Conservation (phyloP, 2,329 filamentous ascomycete genomes). For the Herpotrichia juniperi region DNA sequence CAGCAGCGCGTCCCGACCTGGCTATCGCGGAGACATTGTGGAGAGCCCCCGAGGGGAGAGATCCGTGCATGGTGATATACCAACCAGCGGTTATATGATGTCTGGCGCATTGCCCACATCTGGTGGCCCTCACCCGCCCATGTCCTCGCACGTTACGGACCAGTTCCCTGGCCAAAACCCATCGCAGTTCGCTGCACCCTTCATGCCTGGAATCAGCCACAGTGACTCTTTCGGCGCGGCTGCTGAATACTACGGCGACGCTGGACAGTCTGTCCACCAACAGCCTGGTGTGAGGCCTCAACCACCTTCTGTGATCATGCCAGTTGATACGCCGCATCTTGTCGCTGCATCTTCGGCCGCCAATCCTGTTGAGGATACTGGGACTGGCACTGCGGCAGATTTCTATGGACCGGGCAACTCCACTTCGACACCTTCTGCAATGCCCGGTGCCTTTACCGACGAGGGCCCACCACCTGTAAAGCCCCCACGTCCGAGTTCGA, state of each 20-base stretch:
- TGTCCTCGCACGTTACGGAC: constrained; percentile 58
- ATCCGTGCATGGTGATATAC: constrained; percentile 35
- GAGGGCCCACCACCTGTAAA: constrained; percentile 37
- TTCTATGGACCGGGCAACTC: constrained; percentile 54
- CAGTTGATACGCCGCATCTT: constrained; percentile 61
- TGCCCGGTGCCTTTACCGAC: constrained; percentile 45
- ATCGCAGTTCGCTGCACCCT: constrained; percentile 51
- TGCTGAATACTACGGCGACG: constrained; percentile 68
- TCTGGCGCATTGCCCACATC: constrained; percentile 37
- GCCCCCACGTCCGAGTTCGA: constrained; percentile 36
- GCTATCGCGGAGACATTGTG: constrained; percentile 38
- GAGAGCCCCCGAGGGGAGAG: constrained; percentile 30
- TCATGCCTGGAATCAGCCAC: constrained; percentile 45
- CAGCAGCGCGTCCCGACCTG: constrained; percentile 31
- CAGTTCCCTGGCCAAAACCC: constrained; percentile 67
- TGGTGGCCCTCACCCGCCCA: constrained; percentile 32
- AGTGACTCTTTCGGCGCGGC: constrained; percentile 57
- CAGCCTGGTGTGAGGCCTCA: constrained; percentile 66
- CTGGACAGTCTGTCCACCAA: constrained; percentile 63
- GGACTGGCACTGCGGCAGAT: constrained; percentile 63
- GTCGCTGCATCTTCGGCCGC: constrained; percentile 57
- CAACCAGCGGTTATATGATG: constrained; percentile 39
- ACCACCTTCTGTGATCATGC: constrained; percentile 59
- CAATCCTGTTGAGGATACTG: constrained; percentile 65
- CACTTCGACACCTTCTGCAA: constrained; percentile 32